Base-by-base conservation (phyloP, 371 early-diverging fungal species). In the Mucor sp. region DNA sequence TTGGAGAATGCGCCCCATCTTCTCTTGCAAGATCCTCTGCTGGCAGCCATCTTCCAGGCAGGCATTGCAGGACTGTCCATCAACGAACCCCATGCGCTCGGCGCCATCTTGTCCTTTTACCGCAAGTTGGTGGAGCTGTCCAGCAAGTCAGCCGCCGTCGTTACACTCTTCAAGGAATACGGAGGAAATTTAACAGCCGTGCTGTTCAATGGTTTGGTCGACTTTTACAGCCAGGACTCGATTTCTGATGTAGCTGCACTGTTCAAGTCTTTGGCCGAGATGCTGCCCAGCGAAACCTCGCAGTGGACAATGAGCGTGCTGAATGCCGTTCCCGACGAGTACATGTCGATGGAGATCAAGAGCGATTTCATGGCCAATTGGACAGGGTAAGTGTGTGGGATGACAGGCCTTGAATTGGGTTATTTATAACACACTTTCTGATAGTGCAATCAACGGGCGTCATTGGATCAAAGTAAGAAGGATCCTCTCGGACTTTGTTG, bases 1-100 rank as follows among this genome's bases (percentile, higher is more conserved):
- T 63, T 89, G 55, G 85, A 91, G 25, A 68, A 74, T 4, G 83
- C 84, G 30, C 92, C 94, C 1, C 57, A 69, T 7, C 80, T 87
- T 28, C 74, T 89, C 39, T 56, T 87, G 37, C 81, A 82, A 56
- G 83, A 85, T 47, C 43, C 59, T 0, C 58, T 66, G 21, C 23
- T 70, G 3, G 74, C 85, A 6, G 76, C 85, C 0, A 75, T 90
- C 2, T 86, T 93, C 72, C 83, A 86, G 58, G 89, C 88, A 35
- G 91, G 85, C 11, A 48, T 91, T 21, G 87, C 87, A 0, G 85
- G 89, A 14, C 76, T 93, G 44, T 63, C 80, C 19, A 74, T 91
- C 17, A 79, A 85, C 67, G 90, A 92, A 57, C 75, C 69, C 27
- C 83, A 89, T 56, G 85, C 92, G 4, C 82, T 92, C 43, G 59